Conservation (phyloP, 306 rosid genomes). For the Ammopiptanthus mongolicus region DNA sequence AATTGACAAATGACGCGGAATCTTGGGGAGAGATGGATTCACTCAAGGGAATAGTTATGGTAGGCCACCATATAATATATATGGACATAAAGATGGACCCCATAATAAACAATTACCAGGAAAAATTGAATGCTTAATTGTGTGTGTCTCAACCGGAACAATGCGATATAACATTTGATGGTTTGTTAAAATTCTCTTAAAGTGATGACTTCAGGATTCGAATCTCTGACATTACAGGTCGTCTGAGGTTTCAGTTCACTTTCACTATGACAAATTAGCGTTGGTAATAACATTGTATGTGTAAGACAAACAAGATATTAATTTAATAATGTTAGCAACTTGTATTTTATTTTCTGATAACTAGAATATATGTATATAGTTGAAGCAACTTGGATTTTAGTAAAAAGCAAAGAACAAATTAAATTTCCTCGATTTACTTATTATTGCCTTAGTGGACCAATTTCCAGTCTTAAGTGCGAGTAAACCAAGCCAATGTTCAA, state of each 20-base stretch:
- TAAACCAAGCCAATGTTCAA: not conserved
- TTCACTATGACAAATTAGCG: too few species aligned
- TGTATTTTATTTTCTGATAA: not conserved
- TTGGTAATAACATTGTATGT: too few species aligned
- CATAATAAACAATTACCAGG: not conserved
- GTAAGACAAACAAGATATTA: not conserved
- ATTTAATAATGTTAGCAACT: not conserved
- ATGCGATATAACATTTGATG: too few species aligned
- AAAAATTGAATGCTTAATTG: not conserved
- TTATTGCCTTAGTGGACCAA: not conserved
- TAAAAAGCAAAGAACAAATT: not conserved
- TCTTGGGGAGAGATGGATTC: not conserved
- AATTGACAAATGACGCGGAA: not conserved
- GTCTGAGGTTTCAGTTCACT: too few species aligned
- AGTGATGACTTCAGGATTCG: too few species aligned
- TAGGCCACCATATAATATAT: not conserved
- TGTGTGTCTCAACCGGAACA: not conserved
- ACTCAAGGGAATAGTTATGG: not conserved
- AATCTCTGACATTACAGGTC: too few species aligned
- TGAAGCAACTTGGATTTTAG: not conserved
- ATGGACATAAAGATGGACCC: slow-evolving; percentile 12
- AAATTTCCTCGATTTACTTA: not conserved
- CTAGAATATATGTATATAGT: not conserved
- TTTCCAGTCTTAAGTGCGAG: not conserved
- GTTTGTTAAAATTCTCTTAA: too few species aligned